Percentiles rank a stretch among this genome's conserved stretches.
These are phyloP conservation scores for Penicillium cataractarum DNA, from an alignment of 495 filamentous ascomycete genomes.

Conservation along the genomic window DNA sequence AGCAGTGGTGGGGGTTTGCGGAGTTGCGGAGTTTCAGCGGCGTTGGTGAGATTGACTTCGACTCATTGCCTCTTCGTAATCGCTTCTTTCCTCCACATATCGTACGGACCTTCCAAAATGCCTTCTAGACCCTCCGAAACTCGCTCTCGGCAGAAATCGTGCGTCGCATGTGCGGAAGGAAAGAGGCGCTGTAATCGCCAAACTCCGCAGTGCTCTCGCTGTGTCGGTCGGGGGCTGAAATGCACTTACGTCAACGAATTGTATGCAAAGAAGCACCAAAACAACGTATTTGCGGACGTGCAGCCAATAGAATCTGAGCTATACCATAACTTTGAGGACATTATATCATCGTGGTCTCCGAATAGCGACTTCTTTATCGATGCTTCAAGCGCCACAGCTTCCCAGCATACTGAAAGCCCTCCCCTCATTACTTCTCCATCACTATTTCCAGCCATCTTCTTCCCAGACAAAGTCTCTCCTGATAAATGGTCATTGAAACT, in stretches of 20 bases:
- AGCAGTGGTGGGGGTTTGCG: neutral
- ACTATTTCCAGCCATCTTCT: neutral
- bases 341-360: neutral
- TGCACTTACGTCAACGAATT: constrained; percentile 13
- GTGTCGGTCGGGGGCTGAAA: constrained; percentile 15
- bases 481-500: constrained; percentile 19
- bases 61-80: neutral
- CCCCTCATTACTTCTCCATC: neutral
- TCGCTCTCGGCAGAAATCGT: constrained; percentile 23
- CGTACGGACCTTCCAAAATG: constrained; percentile 1
- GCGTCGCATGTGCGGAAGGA: constrained; percentile 19
- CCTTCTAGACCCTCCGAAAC: neutral
- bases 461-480: constrained; percentile 1
- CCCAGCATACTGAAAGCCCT: constrained; percentile 8
- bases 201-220: constrained; percentile 27
- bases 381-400: neutral
- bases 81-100: neutral
- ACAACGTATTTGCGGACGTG: neutral
- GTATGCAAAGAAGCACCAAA: neutral
- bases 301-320: neutral
- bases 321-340: neutral
- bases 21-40: constrained; percentile 13
- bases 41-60: neutral
- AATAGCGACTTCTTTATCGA: neutral
- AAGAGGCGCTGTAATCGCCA: constrained; percentile 27